A percentile compares a stretch with the other conserved stretches of the same genome.
Conservation (phyloP, 2,329 filamentous ascomycete genomes). For the Diaporthe humulicola region DNA sequence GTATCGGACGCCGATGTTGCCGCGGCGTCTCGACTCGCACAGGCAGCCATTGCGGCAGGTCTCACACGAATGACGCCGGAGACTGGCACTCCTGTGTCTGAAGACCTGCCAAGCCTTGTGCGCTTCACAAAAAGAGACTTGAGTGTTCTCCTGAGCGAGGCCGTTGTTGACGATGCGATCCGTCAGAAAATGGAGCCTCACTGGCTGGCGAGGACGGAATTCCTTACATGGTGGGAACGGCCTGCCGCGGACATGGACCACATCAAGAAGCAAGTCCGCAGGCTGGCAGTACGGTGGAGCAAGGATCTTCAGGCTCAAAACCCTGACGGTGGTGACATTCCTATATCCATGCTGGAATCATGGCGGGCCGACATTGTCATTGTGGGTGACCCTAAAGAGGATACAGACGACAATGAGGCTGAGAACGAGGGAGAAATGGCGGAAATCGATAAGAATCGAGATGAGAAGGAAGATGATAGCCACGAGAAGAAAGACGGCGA, state of each 20-base stretch:
- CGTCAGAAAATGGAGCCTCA: slow-evolving; percentile 7
- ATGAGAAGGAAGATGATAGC: not conserved
- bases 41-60: slow-evolving; percentile 6
- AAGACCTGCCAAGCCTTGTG: not conserved
- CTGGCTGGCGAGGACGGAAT: slow-evolving; percentile 26
- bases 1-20: not conserved
- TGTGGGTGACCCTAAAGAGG: not conserved
- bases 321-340: not conserved
- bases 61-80: not conserved
- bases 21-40: not conserved
- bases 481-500: not conserved
- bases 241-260: not conserved
- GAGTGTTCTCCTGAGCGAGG: not conserved
- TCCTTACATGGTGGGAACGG: not conserved
- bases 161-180: not conserved
- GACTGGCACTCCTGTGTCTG: not conserved
- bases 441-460: not conserved
- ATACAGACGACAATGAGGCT: no score
- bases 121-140: not conserved
- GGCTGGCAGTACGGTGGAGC: slow-evolving; percentile 3
- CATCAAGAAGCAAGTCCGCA: slow-evolving; percentile 1
- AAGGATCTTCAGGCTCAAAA: not conserved
- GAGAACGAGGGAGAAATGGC: no score
- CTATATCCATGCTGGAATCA: not conserved
- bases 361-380: not conserved